Evolutionary conservation across 1,284 basidiomycete genomes (phyloP), one percentile per base, ranked within the genome.

Genomic region (Amylostereum areolatum): DNA sequence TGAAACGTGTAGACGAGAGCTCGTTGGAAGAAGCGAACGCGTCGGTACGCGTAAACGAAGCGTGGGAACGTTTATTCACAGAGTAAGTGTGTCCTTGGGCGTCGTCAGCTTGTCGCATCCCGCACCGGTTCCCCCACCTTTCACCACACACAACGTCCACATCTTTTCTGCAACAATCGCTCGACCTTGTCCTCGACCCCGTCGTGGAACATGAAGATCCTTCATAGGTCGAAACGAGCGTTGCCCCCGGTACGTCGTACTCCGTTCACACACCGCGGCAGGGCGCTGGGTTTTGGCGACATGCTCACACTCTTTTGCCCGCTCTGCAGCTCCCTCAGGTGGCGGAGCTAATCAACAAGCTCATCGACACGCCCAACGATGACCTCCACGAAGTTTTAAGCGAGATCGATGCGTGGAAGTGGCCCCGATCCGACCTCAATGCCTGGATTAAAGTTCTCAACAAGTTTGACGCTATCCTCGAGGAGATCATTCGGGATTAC

Each of bases 381-480:
- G 78, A 87, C 57, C 70, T 92, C 18, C 69, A 81, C 2, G 71
- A 78, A 50, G 75, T 82, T 51, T 74, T 93, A 43, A 69, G 75
- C 40, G 67, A 77, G 55, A 84, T 91, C 58, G 80, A 85, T 57
- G 67, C 73, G 12, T 99, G 97, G 97, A 86, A 81, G 67, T 99
- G 92, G 88, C 92, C 95, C 29, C 82, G 97, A 56, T 96, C 94
- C 51, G 97, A 99, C 74, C 79, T 99, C 52, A 93, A 97, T 71
- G 87, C 91, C 51, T 99, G 97, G 97, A 86, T 92, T 61, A 85
- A 85, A 61, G 90, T 95, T 51, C 82, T 99, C 45, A 96, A 99
- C 75, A 89, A 91, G 65, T 96, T 99, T 66, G 97, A 98, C 69
- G 72, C 74, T 52, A 83, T 97, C 55, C 78, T 99, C 55, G 92